A percentile compares a stretch with the other conserved stretches of the same genome.
phyloP scores from a whole-genome alignment of 306 rosid genomes.

The Rubus parviflorus region DNA sequence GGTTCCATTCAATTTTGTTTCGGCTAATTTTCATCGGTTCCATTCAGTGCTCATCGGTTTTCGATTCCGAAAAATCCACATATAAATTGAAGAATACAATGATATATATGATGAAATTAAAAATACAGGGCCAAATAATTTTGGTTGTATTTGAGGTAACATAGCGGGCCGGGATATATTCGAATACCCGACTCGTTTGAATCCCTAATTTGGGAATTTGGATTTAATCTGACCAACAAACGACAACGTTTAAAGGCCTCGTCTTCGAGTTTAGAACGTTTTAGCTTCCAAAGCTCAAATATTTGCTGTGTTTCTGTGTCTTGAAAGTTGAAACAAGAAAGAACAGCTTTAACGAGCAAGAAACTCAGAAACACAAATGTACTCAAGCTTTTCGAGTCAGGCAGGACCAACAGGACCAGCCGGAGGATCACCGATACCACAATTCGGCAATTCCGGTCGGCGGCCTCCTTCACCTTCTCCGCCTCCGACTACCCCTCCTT shows the following conservation, averaged over 20 bases:
- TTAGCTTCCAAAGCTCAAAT: background rate
- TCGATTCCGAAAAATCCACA: no score
- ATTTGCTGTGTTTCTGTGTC: background rate
- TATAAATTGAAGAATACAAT: no score
- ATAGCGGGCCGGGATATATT: no score
- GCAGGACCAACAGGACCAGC: constrained; percentile 54
- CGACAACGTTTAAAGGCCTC: background rate
- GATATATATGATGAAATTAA: no score
- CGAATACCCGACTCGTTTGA: background rate
- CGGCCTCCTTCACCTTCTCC: constrained; percentile 35
- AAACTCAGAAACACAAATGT: background rate
- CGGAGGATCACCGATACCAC: constrained; percentile 23
- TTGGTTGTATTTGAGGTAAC: no score
- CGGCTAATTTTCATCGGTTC: no score
- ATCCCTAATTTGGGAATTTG: background rate
- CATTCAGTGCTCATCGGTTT: no score
- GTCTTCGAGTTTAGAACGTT: background rate
- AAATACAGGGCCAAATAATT: no score
- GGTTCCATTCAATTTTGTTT: no score
- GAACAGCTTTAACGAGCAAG: no score
- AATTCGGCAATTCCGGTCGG: constrained; percentile 39
- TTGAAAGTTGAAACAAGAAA: no score
- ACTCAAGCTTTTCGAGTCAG: background rate
- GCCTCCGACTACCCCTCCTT: constrained; percentile 19
- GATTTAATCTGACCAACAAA: background rate